Percentiles rank a stretch among this genome's conserved stretches.
phyloP scores from a whole-genome alignment of 257 asterid genomes.

The Solanum virginianum region DNA sequence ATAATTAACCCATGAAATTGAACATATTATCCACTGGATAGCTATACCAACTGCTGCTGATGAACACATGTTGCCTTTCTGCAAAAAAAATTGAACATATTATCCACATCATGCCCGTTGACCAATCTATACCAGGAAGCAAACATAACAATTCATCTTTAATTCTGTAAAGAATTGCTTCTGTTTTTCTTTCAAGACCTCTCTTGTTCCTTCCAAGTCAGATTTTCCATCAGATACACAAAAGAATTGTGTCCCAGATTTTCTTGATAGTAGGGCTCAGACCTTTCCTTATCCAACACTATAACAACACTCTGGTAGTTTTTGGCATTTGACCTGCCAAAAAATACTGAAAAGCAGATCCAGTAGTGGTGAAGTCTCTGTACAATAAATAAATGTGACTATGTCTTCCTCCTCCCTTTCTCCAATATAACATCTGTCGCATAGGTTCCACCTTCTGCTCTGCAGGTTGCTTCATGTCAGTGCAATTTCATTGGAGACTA shows the following conservation, averaged over 20 bases:
- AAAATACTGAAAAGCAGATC: not conserved
- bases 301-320: not conserved
- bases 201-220: not conserved
- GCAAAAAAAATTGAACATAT: not conserved
- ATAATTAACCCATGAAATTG: not conserved
- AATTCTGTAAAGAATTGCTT: not conserved
- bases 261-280: not conserved
- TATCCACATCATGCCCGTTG: not conserved
- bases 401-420: not conserved
- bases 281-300: not conserved
- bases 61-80: not conserved
- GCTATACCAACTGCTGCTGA: not conserved
- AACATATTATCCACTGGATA: not conserved
- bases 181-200: not conserved
- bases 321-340: not conserved
- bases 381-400: not conserved
- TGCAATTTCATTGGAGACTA: not conserved
- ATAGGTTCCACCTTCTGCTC: not conserved
- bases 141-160: not conserved
- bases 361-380: not conserved
- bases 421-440: not conserved
- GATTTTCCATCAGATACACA: not conserved
- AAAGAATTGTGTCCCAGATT: not conserved
- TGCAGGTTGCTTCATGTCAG: not conserved
- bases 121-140: not conserved